Evolutionary conservation across 2,329 filamentous ascomycete genomes (phyloP).

Genomic region (Beauveria bassiana): DNA sequence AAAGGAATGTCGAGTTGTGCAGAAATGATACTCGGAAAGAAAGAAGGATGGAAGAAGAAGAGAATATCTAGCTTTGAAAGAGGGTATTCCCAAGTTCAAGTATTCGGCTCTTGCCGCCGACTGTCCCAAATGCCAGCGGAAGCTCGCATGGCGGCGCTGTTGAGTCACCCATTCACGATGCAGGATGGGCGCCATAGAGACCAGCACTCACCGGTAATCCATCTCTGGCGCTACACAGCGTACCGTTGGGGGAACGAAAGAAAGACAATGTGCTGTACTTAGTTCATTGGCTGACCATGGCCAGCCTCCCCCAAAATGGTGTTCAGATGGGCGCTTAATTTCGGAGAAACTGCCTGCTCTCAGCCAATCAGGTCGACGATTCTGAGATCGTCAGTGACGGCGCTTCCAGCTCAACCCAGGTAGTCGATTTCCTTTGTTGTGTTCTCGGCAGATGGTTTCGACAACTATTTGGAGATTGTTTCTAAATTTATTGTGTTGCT

Average conservation of each 20-base stretch:
- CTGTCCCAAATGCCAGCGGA: background rate
- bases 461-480: background rate
- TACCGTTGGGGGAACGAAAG: background rate
- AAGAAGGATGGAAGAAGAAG: background rate
- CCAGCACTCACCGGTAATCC: background rate
- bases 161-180: background rate
- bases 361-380: background rate
- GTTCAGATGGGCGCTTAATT: constrained; percentile 1
- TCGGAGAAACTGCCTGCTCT: background rate
- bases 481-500: background rate
- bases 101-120: constrained; percentile 6
- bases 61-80: background rate
- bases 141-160: background rate
- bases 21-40: background rate
- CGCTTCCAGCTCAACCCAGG: background rate
- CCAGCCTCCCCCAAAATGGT: background rate
- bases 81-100: background rate
- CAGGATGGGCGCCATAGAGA: background rate
- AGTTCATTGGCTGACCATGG: background rate
- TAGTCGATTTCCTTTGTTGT: background rate
- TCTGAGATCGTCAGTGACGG: background rate
- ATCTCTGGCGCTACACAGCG: background rate
- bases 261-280: background rate
- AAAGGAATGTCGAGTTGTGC: background rate
- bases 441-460: background rate